Conservation (phyloP, 2,329 filamentous ascomycete genomes). For the Biscogniauxia marginata region DNA sequence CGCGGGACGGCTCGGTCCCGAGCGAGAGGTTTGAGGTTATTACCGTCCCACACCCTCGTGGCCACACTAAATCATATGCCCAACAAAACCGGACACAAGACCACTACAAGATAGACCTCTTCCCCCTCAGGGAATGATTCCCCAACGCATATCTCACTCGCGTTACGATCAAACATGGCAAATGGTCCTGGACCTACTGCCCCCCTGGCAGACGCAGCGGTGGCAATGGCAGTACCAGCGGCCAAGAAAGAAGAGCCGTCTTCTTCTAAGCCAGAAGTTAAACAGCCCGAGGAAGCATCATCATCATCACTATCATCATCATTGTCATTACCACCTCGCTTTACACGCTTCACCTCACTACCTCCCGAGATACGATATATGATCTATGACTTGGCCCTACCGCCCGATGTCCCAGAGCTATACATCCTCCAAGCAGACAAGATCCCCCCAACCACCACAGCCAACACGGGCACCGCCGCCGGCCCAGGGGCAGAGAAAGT, state of each 20-base stretch:
- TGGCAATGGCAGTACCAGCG: too few relatives aligned
- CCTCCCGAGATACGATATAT: constrained; percentile 17
- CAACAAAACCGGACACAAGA: background rate
- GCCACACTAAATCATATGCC: background rate
- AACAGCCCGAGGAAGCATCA: background rate
- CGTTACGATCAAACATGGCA: background rate
- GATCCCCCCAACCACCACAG: background rate
- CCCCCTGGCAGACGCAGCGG: too few relatives aligned
- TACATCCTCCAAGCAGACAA: constrained; percentile 7
- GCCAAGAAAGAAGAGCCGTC: background rate
- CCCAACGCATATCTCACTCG: background rate
- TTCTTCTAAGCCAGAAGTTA: background rate
- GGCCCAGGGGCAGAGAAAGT: background rate
- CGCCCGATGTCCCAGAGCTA: constrained; percentile 11
- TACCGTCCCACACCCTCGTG: background rate
- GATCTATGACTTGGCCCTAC: constrained; percentile 15
- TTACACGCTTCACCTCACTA: constrained; percentile 10
- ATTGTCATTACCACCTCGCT: background rate
- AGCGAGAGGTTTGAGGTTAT: background rate
- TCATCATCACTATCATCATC: background rate
- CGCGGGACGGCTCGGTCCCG: background rate
- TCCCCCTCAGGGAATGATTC: background rate
- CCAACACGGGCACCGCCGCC: background rate
- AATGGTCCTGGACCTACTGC: background rate
- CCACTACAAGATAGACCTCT: background rate